These are phyloP conservation scores for Chlamydomonas incerta DNA, from an alignment of 139 green algal genomes.

Conservation along the genomic window DNA sequence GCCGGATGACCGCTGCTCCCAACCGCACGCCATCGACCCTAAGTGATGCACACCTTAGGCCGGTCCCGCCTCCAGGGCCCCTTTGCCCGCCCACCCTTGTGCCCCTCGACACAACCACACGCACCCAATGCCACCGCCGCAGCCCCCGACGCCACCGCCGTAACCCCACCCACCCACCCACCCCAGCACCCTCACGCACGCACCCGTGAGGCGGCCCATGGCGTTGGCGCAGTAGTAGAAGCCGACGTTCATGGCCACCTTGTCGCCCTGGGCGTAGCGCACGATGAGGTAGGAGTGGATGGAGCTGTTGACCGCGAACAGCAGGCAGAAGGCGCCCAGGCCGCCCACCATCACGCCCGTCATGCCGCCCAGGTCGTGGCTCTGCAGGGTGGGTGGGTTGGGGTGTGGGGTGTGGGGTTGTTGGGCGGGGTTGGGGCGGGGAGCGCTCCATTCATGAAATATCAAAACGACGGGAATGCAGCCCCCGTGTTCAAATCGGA, in stretches of 20 bases:
- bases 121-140: no score
- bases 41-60: no score
- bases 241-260: conserved; percentile 84
- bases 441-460: no score
- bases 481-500: no score
- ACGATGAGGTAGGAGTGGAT: conserved; percentile 92
- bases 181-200: background rate
- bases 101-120: no score
- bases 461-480: no score
- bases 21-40: no score
- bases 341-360: conserved; percentile 53
- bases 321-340: conserved; percentile 79
- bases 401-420: background rate
- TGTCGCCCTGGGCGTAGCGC: conserved; percentile 55
- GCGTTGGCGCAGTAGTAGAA: conserved; percentile 93
- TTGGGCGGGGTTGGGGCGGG: background rate
- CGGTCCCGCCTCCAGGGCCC: no score
- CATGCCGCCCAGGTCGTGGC: conserved; percentile 56
- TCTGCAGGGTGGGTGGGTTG: background rate
- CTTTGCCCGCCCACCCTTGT: no score
- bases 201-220: conserved; percentile 74
- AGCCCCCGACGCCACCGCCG: no score
- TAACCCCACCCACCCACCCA: no score
- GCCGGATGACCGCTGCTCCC: no score
- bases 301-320: conserved; percentile 90